phyloP scores from a whole-genome alignment of 495 filamentous ascomycete genomes.

The Parachaetomium inaequale region DNA sequence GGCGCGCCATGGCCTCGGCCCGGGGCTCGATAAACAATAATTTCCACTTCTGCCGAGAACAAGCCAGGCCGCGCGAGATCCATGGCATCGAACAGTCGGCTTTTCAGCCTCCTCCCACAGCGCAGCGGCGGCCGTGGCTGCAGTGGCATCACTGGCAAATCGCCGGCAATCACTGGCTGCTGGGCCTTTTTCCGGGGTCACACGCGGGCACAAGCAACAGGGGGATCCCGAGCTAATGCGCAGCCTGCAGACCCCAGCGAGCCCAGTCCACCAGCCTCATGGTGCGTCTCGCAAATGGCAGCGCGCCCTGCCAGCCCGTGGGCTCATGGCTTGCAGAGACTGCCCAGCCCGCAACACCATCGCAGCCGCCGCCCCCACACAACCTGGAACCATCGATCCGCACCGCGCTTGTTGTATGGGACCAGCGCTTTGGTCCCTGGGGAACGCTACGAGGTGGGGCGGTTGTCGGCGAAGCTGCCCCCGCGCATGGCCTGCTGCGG shows the following conservation, averaged over 20 bases:
- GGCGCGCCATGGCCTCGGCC: not conserved
- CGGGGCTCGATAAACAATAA: not conserved
- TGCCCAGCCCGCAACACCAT: conserved; percentile 20
- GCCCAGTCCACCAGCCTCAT: conserved; percentile 12
- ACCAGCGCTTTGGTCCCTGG: conserved; percentile 1
- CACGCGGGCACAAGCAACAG: not conserved
- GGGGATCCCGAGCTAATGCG: conserved; percentile 9
- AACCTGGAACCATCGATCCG: conserved; percentile 9
- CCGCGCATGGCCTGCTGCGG: not conserved
- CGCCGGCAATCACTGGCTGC: not conserved
- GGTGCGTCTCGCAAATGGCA: conserved; percentile 28
- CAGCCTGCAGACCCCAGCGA: not conserved
- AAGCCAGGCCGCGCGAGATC: not conserved
- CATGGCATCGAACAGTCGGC: not conserved
- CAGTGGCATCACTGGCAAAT: too few species aligned
- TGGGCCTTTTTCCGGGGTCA: not conserved
- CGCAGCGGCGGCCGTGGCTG: not conserved
- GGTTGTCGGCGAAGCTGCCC: not conserved
- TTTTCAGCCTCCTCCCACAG: conserved; percentile 2
- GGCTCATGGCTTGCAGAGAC: conserved; percentile 19
- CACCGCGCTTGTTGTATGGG: conserved; percentile 11
- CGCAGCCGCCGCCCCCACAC: conserved; percentile 4
- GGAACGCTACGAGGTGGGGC: not conserved
- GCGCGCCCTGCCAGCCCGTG: conserved; percentile 24
- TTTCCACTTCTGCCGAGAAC: not conserved